Base-by-base conservation (phyloP, 1,284 basidiomycete species). In the Pascua guehoae region DNA sequence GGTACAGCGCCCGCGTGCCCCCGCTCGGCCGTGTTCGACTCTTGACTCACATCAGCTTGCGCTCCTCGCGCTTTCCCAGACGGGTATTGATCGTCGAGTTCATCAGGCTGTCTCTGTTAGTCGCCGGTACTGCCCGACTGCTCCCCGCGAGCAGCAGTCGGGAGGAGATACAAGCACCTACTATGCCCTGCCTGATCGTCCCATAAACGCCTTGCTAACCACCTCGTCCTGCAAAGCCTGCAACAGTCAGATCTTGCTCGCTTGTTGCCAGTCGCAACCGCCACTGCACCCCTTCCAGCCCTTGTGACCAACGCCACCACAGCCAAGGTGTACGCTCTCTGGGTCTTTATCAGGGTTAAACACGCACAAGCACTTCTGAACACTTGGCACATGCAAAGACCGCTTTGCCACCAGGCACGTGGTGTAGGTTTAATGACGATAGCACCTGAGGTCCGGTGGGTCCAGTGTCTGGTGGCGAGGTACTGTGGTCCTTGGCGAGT, bases 81-180 rank as follows among this genome's bases (percentile, higher is more conserved):
- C 60, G 54, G 3, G 75, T 78, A 58, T 78, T 78, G 61, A 78
- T 72, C 9, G 76, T 76, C 17, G 75, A 70, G 59, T 78, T 76
- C 62, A 78, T 64, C 41, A 78, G 63, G 52, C 74, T 77, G 49
- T 15, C n/a, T 44, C 15, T 4, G 12, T 44, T 14, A 44, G n/a
- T 44, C 42, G n/a, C 15, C 42, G 10, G n/a, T 16, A 4, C 10
- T 4, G n/a, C 15, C 42, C 14, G 42, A 44, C 18, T 17, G 2
- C 42, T n/a, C 17, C n/a, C 9, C 9, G 38, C 24, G 24, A n/a
- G 16, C 14, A 1, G 38, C 14, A 32, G 12, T 7, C 2, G 32
- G 10, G 41, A 10, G n/a, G n/a, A n/a, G n/a, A 32, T 15, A 8
- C 17, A 10, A 41, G n/a, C 15, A 65, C 73, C 51, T 56, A 78